A percentile compares a stretch with the other conserved stretches of the same genome.
These are phyloP conservation scores for Carex sylvatica DNA, from an alignment of 202 grass and related monocot species.

Conservation along the genomic window DNA sequence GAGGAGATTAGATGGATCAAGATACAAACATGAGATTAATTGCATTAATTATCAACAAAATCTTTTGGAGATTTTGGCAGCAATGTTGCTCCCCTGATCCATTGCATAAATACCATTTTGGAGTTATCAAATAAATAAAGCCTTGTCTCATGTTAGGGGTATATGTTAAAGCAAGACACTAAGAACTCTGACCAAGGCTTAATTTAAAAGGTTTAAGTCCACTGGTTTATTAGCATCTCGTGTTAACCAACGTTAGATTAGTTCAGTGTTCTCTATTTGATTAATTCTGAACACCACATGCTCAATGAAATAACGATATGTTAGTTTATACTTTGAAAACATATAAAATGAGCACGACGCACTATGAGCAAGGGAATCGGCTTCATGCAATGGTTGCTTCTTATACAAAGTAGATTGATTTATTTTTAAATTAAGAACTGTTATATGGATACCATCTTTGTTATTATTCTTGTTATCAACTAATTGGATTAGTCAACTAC, in stretches of 20 bases:
- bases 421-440: not conserved
- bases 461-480: not conserved
- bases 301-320: not conserved
- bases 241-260: constrained; percentile 3
- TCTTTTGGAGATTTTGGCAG: constrained; percentile 28
- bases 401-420: not conserved
- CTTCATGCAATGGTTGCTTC: constrained; percentile 8
- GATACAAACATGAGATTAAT: too few relatives aligned
- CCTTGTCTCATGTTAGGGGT: constrained; percentile 25
- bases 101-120: constrained; percentile 36
- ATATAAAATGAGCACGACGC: not conserved
- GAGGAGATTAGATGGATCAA: too few relatives aligned
- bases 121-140: constrained; percentile 25
- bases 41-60: constrained; percentile 31
- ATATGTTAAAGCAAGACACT: constrained; percentile 10
- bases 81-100: constrained; percentile 32
- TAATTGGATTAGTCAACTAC: not conserved
- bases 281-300: constrained; percentile 22
- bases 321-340: not conserved
- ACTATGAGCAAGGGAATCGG: not conserved
- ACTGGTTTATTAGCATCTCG: constrained; percentile 8
- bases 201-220: not conserved
- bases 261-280: constrained; percentile 16
- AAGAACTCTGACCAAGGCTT: constrained; percentile 16
- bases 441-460: not conserved